Evolutionary conservation across 2,329 filamentous ascomycete genomes (phyloP), one percentile per base, ranked within the genome.

Genomic region (Bipolaris oryzae): DNA sequence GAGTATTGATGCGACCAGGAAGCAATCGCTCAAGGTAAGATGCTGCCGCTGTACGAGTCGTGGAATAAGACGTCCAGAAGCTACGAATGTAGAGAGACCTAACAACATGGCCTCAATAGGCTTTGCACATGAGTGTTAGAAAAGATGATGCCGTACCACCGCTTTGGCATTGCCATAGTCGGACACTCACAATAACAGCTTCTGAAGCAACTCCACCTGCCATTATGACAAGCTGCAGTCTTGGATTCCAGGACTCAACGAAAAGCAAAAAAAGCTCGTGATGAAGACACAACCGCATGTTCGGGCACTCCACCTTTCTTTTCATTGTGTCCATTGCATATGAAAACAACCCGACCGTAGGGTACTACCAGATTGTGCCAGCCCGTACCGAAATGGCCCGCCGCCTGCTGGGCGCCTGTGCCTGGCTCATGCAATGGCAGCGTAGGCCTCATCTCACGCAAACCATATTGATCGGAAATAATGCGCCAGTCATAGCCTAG

Each of bases 1-100:
- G 37, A 61, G 25, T 13, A 66, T 55, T 3, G 63, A 64, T 16
- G 57, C 61, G 25, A 66, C 58, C 20, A 67, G 6, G 11, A 67
- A 61, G 15, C 43, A 54, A 35, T 67, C 64, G 47, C 64, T 66
- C 21, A 55, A 7, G 3, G 63, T 67, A 1, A 52, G 61, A 25
- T 34, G 35, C 16, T 63, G 61, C 25, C 58, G 58, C 23, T 64
- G 61, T 9, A 64, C 1, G 18, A 63, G 31, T 42, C 60, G 61
- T 18, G 64, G 63, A 10, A 67, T 21, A 7, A 67, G 46, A 44
- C 64, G 61, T 23, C 61, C 56, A 15, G 57, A 68, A 2, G 63
- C 65, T 28, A 66, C 15, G 11, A 68, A 15, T 11, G 58, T 49
- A 11, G 56, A 58, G 3, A 66, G 25, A 3, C 37, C 41, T n/a